These are phyloP conservation scores for Omphalotus guepiniiformis DNA, from an alignment of 768 basidiomycete genomes.

Conservation along the genomic window DNA sequence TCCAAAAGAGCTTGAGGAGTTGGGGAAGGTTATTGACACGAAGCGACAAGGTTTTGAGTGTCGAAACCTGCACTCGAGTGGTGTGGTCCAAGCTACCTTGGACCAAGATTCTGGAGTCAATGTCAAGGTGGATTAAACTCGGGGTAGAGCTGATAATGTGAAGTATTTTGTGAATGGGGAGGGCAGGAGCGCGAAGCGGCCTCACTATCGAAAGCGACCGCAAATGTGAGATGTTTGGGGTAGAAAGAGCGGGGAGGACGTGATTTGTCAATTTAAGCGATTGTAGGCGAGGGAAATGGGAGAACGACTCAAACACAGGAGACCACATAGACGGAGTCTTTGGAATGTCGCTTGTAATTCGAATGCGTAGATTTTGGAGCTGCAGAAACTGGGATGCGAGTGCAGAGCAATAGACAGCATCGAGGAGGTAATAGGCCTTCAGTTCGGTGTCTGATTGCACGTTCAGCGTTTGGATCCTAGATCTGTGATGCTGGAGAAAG, in stretches of 20 bases:
- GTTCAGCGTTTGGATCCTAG: neutral
- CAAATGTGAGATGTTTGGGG: neutral
- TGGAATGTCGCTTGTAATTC: neutral
- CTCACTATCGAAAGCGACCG: neutral
- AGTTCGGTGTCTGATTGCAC: neutral
- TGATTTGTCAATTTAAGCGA: conserved; percentile 5
- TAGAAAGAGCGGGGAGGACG: neutral
- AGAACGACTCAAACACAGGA: conserved; percentile 7
- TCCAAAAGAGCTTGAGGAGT: neutral
- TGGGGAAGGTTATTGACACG: conserved; percentile 3
- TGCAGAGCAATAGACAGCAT: neutral
- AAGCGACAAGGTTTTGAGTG: conserved; percentile 1
- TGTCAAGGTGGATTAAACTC: neutral
- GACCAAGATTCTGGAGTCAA: conserved; percentile 2
- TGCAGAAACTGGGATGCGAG: neutral
- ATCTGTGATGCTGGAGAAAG: neutral
- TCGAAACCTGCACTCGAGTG: neutral
- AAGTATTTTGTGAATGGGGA: conserved; percentile 6
- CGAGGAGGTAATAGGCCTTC: conserved; percentile 3
- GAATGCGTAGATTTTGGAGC: conserved; percentile 3
- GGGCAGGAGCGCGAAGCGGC: conserved; percentile 4
- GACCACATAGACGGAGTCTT: neutral
- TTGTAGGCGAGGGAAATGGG: neutral
- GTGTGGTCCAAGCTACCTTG: neutral
- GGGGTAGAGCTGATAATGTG: conserved; percentile 1